Conservation (phyloP, 352 stramenopile genomes). For the Thalassiosira delicatula region DNA sequence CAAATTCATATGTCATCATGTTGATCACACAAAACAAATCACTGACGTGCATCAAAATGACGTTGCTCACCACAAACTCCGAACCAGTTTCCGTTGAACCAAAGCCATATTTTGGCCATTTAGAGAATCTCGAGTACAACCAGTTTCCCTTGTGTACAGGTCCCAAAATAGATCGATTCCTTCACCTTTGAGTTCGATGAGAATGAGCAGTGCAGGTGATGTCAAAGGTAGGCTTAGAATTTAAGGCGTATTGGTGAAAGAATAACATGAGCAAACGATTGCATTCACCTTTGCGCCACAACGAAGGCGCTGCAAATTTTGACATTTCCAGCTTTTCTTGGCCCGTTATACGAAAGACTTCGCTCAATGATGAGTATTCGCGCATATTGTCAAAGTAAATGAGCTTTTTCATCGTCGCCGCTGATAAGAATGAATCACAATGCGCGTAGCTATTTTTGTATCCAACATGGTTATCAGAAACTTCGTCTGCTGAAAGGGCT, state of each 20-base stretch:
- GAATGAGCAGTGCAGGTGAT: neutral
- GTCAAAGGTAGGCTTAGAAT: no score
- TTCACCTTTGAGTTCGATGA: neutral
- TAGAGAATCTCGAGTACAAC: slow-evolving; percentile 34
- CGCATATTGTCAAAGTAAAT: slow-evolving; percentile 61
- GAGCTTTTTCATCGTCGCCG: slow-evolving; percentile 11
- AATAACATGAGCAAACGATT: neutral
- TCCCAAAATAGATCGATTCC: slow-evolving; percentile 62
- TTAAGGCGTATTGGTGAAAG: no score
- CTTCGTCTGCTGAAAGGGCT: neutral
- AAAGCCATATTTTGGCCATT: slow-evolving; percentile 43
- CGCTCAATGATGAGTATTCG: slow-evolving; percentile 43
- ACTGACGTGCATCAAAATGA: neutral
- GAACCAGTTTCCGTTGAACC: slow-evolving; percentile 60
- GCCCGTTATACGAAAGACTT: slow-evolving; percentile 58
- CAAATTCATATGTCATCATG: no score
- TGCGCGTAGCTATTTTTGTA: slow-evolving; percentile 21
- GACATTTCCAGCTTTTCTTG: neutral
- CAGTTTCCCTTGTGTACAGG: slow-evolving; percentile 56
- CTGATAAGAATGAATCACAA: slow-evolving; percentile 39
- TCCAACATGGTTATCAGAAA: neutral
- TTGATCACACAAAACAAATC: no score
- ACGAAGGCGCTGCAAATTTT: slow-evolving; percentile 45
- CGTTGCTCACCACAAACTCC: slow-evolving; percentile 28
- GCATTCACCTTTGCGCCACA: slow-evolving; percentile 41